Conservation (phyloP, 2,329 filamentous ascomycete genomes). For the Sporothrix mexicana region DNA sequence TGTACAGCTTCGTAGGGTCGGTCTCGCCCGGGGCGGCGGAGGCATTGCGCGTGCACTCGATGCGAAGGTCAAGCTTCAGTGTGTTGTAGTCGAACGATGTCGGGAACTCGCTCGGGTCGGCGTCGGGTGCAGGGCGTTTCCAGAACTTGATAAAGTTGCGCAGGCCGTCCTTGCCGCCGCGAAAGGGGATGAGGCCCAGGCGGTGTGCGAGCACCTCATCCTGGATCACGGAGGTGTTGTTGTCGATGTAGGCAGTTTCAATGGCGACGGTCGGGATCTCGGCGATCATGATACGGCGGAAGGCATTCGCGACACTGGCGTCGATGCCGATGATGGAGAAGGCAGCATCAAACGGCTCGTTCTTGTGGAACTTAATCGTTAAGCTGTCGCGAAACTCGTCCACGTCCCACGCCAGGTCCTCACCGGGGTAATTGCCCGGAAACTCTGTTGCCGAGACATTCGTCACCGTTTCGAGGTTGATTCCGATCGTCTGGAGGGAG, state of each 20-base stretch:
- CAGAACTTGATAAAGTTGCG: slow-evolving; percentile 81
- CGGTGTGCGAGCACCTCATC: slow-evolving; percentile 94
- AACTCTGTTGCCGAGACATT: slow-evolving; percentile 90
- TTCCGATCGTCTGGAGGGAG: slow-evolving; percentile 71
- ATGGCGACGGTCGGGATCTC: slow-evolving; percentile 95
- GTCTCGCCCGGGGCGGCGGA: slow-evolving; percentile 73
- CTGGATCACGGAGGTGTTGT: slow-evolving; percentile 98
- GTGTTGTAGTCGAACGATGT: slow-evolving; percentile 83
- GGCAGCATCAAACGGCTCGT: slow-evolving; percentile 74
- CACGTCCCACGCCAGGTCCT: slow-evolving; percentile 66
- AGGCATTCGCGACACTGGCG: slow-evolving; percentile 92
- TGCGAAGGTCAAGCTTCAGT: slow-evolving; percentile 74
- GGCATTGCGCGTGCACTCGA: slow-evolving; percentile 80
- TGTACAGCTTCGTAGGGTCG: slow-evolving; percentile 83
- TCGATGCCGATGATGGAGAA: slow-evolving; percentile 95
- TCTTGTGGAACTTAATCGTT: slow-evolving; percentile 78
- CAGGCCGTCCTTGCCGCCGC: slow-evolving; percentile 77
- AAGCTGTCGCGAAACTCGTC: slow-evolving; percentile 52
- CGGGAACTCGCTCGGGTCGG: slow-evolving; percentile 55
- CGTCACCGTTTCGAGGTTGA: slow-evolving; percentile 89
- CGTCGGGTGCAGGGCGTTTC: slow-evolving; percentile 69
- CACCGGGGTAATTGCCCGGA: slow-evolving; percentile 86
- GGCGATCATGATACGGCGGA: slow-evolving; percentile 92
- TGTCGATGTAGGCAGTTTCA: slow-evolving; percentile 89
- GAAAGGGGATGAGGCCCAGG: slow-evolving; percentile 88